A percentile compares a stretch with the other conserved stretches of the same genome.
Conservation (phyloP, 148 eudicot genomes). For the Rhododendron henanense region DNA sequence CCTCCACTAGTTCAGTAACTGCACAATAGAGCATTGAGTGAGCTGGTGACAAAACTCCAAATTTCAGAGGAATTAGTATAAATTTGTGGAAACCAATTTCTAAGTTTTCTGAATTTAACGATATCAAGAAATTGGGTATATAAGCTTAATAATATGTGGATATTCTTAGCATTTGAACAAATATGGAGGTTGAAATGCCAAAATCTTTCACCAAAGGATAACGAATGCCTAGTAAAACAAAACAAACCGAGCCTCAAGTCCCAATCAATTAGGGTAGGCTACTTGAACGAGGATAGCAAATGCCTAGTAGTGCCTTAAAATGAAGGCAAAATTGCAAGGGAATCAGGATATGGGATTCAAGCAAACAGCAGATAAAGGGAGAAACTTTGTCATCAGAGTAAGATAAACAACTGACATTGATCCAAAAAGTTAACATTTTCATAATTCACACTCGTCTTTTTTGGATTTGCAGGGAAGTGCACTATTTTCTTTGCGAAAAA, state of each 20-base stretch:
- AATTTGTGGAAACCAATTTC: not conserved
- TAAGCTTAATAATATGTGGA: not conserved
- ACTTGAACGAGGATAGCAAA: not conserved
- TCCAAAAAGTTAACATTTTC: not conserved
- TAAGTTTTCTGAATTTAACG: not conserved
- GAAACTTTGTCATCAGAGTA: not conserved
- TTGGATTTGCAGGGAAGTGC: not conserved
- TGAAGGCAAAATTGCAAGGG: not conserved
- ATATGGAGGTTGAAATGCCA: not conserved
- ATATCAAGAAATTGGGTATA: not conserved
- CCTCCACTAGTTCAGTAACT: conserved; percentile 92
- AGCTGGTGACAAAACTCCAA: not conserved
- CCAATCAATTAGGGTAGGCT: not conserved
- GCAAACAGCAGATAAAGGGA: not conserved
- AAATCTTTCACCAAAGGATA: not conserved
- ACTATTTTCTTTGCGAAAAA: not conserved
- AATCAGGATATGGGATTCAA: not conserved
- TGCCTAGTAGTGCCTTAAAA: not conserved
- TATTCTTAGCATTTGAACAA: not conserved
- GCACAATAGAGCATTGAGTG: conserved; percentile 8
- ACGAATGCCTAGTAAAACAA: not conserved
- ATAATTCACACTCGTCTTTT: not conserved
- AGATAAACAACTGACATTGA: not conserved
- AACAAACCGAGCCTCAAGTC: not conserved
- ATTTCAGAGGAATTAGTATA: not conserved